Percentiles rank a stretch among this genome's conserved stretches.
Conservation (phyloP, 1,284 basidiomycete genomes). For the Chiua sp. region DNA sequence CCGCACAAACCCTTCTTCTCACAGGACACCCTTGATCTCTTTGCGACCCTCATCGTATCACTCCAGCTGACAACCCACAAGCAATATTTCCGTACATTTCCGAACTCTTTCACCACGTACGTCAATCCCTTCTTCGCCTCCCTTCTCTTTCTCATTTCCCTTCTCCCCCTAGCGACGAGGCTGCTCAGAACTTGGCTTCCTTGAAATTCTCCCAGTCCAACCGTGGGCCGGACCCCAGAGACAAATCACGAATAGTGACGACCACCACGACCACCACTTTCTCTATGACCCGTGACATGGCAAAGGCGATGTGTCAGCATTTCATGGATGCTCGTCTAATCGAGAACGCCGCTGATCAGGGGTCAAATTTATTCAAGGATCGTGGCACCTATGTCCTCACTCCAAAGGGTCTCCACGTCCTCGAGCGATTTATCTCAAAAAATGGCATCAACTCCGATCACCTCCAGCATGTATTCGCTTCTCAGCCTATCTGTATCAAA, state of each 20-base stretch:
- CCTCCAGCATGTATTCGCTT: slow-evolving; percentile 87
- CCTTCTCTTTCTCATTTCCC: slow-evolving; percentile 17
- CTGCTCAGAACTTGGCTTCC: slow-evolving; percentile 91
- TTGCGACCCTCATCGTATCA: slow-evolving; percentile 96
- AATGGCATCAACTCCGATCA: slow-evolving; percentile 98
- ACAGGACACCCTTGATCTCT: slow-evolving; percentile 97
- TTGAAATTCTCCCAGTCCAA: slow-evolving; percentile 99
- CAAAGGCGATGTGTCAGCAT: slow-evolving; percentile 98
- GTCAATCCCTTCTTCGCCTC: slow-evolving; percentile 33
- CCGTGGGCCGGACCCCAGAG: slow-evolving; percentile 96
- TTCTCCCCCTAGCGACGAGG: slow-evolving; percentile 82
- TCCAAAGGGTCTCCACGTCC: slow-evolving; percentile 97
- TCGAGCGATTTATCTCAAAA: slow-evolving; percentile 99
- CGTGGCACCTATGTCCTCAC: slow-evolving; percentile 96
- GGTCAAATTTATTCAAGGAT: slow-evolving; percentile 93
- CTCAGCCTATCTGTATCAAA: slow-evolving; percentile 98
- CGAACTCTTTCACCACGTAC: slow-evolving; percentile 95
- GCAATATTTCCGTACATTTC: slow-evolving; percentile 95
- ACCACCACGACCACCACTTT: slow-evolving; percentile 99
- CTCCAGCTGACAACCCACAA: slow-evolving; percentile 90
- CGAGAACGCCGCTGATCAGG: slow-evolving; percentile 93
- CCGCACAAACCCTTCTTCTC: not conserved
- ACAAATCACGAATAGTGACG: slow-evolving; percentile 96
- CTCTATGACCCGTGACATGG: slow-evolving; percentile 99
- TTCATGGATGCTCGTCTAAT: slow-evolving; percentile 99